These are phyloP conservation scores for Raphanus raphanistrum DNA, from an alignment of 345 rosid species.

Conservation along the genomic window DNA sequence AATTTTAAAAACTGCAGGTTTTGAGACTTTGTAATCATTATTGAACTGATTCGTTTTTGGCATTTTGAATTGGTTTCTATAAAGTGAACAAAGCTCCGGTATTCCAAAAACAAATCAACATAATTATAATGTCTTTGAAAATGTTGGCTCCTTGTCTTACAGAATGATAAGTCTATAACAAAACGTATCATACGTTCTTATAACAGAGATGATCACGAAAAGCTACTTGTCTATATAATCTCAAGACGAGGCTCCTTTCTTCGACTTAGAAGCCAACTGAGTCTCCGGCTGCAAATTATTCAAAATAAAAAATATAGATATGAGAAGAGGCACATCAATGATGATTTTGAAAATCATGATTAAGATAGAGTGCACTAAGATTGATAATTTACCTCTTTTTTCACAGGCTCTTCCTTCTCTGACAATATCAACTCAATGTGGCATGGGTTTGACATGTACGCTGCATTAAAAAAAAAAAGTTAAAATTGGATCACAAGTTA, in stretches of 20 bases:
- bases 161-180: background rate
- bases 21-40: background rate
- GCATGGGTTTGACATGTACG: slow-evolving; percentile 98
- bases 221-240: background rate
- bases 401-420: slow-evolving; percentile 92
- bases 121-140: background rate
- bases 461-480: slow-evolving; percentile 39
- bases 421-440: slow-evolving; percentile 88
- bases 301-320: background rate
- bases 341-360: background rate
- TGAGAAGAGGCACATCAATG: background rate
- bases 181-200: slow-evolving; percentile 5
- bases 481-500: background rate
- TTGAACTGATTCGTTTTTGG: background rate
- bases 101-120: background rate
- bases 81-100: background rate
- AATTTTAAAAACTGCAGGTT: no score
- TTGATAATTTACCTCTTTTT: slow-evolving; percentile 69
- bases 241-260: slow-evolving; percentile 45
- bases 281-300: slow-evolving; percentile 67
- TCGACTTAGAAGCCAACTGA: slow-evolving; percentile 75
- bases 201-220: background rate
- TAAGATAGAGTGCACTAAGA: no score
- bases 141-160: slow-evolving; percentile 5
- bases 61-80: background rate